Conservation (phyloP, 345 rosid genomes). For the Ricinus communis region DNA sequence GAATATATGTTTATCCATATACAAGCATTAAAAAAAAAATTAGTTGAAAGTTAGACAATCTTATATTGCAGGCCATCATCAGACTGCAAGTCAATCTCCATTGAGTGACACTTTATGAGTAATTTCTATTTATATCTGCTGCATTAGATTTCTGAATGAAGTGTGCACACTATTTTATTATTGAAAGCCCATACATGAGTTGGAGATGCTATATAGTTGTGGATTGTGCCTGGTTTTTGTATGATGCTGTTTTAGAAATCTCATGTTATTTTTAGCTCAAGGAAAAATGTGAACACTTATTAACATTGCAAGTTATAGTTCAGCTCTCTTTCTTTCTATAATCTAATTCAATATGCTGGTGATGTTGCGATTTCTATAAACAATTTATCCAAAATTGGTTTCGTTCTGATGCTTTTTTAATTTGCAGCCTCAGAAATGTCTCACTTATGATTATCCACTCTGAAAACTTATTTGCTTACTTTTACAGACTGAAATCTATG, state of each 20-base stretch:
- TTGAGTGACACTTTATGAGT: neutral
- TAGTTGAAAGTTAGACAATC: neutral
- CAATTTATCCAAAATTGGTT: neutral
- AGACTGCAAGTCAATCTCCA: neutral
- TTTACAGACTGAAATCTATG: slow-evolving; percentile 35
- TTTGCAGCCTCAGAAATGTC: neutral
- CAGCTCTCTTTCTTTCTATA: neutral
- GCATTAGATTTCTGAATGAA: neutral
- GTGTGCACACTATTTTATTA: no score
- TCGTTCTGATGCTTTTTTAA: neutral
- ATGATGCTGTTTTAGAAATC: no score
- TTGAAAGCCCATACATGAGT: no score
- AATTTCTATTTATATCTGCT: neutral
- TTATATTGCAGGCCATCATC: neutral
- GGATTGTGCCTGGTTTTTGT: no score
- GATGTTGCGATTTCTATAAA: neutral
- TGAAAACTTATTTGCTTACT: neutral
- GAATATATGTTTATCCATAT: no score
- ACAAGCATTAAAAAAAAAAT: no score
- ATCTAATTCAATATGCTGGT: neutral
- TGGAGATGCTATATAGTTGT: no score
- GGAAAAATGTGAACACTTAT: no score
- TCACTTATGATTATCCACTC: neutral
- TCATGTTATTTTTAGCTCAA: no score
- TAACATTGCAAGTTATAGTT: no score